phyloP scores from a whole-genome alignment of 2,329 filamentous ascomycete genomes.

The Trichophyton simii region DNA sequence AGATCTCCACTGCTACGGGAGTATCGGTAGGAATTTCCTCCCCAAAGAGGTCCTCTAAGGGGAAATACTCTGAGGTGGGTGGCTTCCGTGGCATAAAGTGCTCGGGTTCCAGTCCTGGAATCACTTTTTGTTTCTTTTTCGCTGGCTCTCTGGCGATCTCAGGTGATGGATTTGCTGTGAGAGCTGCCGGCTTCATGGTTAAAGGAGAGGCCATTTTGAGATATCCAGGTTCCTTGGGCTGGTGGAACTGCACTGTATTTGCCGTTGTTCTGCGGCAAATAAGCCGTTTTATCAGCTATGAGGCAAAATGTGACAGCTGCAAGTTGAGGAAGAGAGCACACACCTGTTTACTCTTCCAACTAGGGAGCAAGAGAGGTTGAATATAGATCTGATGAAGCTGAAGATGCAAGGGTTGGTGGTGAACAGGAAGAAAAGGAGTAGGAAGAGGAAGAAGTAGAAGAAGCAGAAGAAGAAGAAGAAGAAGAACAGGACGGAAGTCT shows the following conservation, averaged over 20 bases:
- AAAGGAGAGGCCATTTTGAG: not conserved
- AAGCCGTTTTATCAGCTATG: no score
- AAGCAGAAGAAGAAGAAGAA: not conserved
- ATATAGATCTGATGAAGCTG: not conserved
- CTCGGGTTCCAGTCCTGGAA: not conserved
- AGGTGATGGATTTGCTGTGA: not conserved
- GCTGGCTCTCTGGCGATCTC: not conserved
- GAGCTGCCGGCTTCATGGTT: not conserved
- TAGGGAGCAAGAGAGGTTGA: no score
- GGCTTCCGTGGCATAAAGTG: not conserved
- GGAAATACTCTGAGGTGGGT: not conserved
- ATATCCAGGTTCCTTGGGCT: no score
- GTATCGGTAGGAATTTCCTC: not conserved
- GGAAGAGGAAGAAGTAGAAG: not conserved
- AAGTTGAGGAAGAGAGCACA: no score
- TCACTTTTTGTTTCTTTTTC: not conserved
- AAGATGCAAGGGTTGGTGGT: not conserved
- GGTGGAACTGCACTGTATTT: no score
- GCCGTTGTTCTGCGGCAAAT: no score
- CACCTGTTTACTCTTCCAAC: no score
- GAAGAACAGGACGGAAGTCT: not conserved
- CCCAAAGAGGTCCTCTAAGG: not conserved
- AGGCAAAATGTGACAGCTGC: no score
- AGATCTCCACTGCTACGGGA: not conserved
- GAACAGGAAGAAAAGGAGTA: not conserved